These are phyloP conservation scores for Cyclotella distinguenda DNA, from an alignment of 108 stramenopile species.

Conservation along the genomic window DNA sequence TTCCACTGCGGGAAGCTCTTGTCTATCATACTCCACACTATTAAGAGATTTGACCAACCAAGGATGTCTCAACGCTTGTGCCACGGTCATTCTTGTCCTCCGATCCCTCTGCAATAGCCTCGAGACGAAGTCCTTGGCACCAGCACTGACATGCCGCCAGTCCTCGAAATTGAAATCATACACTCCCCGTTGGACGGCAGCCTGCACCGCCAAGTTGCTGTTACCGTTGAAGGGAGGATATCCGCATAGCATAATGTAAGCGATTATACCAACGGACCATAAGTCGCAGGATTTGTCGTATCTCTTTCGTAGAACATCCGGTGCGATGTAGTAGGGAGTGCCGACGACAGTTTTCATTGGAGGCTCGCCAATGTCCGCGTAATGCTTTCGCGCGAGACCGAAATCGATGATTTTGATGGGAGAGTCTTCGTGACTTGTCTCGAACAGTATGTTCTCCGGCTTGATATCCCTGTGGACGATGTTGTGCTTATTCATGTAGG, in stretches of 20 bases:
- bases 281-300: slow-evolving; percentile 65
- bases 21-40: background rate
- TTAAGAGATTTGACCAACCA: slow-evolving; percentile 20
- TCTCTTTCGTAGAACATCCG: slow-evolving; percentile 62
- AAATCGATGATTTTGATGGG: slow-evolving; percentile 90
- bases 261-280: slow-evolving; percentile 83
- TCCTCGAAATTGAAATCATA: slow-evolving; percentile 38
- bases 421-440: slow-evolving; percentile 50
- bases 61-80: slow-evolving; percentile 37
- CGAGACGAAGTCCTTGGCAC: slow-evolving; percentile 45
- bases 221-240: slow-evolving; percentile 81
- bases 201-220: slow-evolving; percentile 59
- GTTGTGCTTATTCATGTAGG: slow-evolving; percentile 69
- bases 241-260: slow-evolving; percentile 48
- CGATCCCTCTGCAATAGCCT: slow-evolving; percentile 41
- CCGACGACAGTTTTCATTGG: slow-evolving; percentile 65
- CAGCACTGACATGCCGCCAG: slow-evolving; percentile 34
- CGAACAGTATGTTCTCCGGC: slow-evolving; percentile 44
- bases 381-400: slow-evolving; percentile 66
- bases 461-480: slow-evolving; percentile 71
- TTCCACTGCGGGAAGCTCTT: slow-evolving; percentile 24
- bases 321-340: slow-evolving; percentile 89
- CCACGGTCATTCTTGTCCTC: slow-evolving; percentile 33
- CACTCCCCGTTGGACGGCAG: slow-evolving; percentile 17
- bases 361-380: slow-evolving; percentile 9